Evolutionary conservation across 2,329 filamentous ascomycete species (phyloP), one percentile per base, ranked within the genome.

Genomic region (Penicillium paneum): DNA sequence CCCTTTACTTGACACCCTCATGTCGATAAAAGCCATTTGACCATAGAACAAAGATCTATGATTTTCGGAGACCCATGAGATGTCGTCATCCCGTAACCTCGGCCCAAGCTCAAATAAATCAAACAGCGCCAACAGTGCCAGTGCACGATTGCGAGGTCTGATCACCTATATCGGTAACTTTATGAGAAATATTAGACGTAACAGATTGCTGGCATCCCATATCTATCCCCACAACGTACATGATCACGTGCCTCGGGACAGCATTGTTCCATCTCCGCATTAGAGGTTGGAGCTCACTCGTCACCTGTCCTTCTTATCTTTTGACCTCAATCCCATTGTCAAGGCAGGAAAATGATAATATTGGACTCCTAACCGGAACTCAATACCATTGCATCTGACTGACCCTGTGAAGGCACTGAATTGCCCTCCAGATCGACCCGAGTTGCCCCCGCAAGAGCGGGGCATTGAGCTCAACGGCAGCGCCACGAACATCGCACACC

Each of bases 241-340:
- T 8, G 2, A 12, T 62, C 62, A 64, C 58, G 58, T 64, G 62
- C 1, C n/a, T 19, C 45, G 61, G 62, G 38, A 15, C 24, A 57
- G 58, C 41, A 48, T 59, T 64, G 49, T 58, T 63, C 56, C 61
- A 52, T 57, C 57, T 64, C 61, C 59, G 60, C 60, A 62, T 61
- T 54, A 49, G 44, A 55, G 54, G 57, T 45, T 57, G 55, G 56
- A 62, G 57, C 53, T 63, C 50, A 31, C 19, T 8, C 6, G 8
- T 47, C 24, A 42, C 36, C 46, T 49, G 55, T 49, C 42, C 43
- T 49, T 51, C 54, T 58, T 42, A 15, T 52, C 32, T 17, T 7
- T 40, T 26, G 17, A 43, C 49, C 46, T 54, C 62, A 64, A 64
- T 62, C 59, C 52, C 58, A 54, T 50, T 43, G 40, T 48, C 46